phyloP scores from a whole-genome alignment of 306 rosid species.

The Acacia confusa region DNA sequence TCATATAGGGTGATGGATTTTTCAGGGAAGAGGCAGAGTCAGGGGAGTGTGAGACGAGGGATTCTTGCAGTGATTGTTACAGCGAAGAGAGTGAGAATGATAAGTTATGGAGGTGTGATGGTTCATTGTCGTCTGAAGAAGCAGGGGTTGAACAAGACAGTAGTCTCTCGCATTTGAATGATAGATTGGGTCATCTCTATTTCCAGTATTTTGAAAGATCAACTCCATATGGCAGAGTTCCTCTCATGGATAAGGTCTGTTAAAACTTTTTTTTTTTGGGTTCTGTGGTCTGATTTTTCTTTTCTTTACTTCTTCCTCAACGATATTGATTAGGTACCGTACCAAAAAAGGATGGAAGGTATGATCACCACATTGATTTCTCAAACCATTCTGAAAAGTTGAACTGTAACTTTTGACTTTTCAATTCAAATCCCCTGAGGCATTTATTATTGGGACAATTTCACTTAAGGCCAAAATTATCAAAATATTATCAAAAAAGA shows the following conservation, averaged over 20 bases:
- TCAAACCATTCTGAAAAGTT: slow-evolving; percentile 41
- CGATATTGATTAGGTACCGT: neutral
- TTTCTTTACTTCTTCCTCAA: neutral
- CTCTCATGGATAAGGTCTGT: slow-evolving; percentile 88
- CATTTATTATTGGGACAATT: no score
- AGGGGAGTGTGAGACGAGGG: slow-evolving; percentile 78
- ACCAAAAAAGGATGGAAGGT: neutral
- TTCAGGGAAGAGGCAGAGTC: slow-evolving; percentile 77
- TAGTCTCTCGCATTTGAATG: slow-evolving; percentile 46
- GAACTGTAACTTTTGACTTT: slow-evolving; percentile 42
- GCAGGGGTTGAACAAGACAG: slow-evolving; percentile 77
- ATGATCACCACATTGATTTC: neutral
- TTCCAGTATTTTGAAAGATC: slow-evolving; percentile 89
- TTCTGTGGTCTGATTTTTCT: slow-evolving; percentile 1
- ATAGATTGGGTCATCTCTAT: slow-evolving; percentile 74
- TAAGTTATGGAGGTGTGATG: slow-evolving; percentile 87
- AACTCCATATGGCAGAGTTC: slow-evolving; percentile 93
- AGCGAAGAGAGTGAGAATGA: slow-evolving; percentile 88
- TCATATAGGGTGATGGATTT: neutral
- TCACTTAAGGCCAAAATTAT: no score
- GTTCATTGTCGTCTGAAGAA: slow-evolving; percentile 73
- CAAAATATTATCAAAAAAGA: no score
- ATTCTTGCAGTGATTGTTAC: slow-evolving; percentile 70
- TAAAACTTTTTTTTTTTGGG: neutral
- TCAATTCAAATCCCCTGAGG: slow-evolving; percentile 25